Base-by-base conservation (phyloP, 2,329 filamentous ascomycete genomes). In the Stachybotrys elegans region DNA sequence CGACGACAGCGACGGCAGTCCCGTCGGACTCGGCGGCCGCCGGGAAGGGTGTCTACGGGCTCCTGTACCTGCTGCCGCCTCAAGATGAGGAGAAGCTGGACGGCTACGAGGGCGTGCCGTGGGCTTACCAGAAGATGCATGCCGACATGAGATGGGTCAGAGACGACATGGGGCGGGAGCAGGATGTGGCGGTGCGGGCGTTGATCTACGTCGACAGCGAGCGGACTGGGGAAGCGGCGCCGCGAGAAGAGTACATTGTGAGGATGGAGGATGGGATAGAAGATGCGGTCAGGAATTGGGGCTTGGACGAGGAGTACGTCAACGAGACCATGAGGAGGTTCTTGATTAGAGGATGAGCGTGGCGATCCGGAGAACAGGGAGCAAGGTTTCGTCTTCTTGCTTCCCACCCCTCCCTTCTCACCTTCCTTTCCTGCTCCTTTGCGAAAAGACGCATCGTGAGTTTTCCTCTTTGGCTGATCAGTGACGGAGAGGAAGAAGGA, bases 181-280 rank as follows among this genome's bases (percentile, higher is more conserved):
- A 56, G 16, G 51, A 52, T 17, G 53, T 51, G 45, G 43, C 51
- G 31, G 43, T 65, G 6, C 51, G 48, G 37, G 75, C 76, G 58
- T 62, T 86, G 43, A 76, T 81, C 3, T 87, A 86, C 45, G 71
- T 86, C 27, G 76, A 85, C 53, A 61, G 63, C 35, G 47, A 68
- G 36, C 51, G 70, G 19, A 57, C 62, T 0, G 51, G 44, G 17
- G 66, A 68, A 20, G 65, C 62, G n/a, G 46, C 35, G 35, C 75
- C 79, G 3, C 63, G 64, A 53, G 53, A 67, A 3, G 83, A 86
- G 65, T 86, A 86, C 54, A 61, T 86, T 7, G 68, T 62, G 35
- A 62, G 82, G 22, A 84, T 87, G 78, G 83, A 85, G 57, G 62
- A 60, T 50, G 83, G 79, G 2, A 79, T 86, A 22, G 51, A 63